phyloP scores from a whole-genome alignment of 164 flowering plant species.

The Litsea cubeba region DNA sequence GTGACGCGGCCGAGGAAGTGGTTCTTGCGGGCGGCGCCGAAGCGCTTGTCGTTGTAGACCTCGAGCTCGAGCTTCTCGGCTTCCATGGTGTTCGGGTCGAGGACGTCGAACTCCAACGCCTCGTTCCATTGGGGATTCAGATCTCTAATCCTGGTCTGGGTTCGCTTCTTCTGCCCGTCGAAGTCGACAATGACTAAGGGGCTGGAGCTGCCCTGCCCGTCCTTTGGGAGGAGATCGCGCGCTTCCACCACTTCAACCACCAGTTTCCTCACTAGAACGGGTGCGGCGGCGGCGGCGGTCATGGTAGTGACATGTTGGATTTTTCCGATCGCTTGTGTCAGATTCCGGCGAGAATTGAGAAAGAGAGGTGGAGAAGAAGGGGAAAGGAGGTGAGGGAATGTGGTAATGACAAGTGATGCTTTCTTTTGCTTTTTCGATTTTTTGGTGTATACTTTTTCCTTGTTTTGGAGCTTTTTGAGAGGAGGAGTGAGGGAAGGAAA shows the following conservation, averaged over 20 bases:
- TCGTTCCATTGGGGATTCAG: conserved; percentile 92
- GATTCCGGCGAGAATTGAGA: background rate
- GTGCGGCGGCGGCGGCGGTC: conserved; percentile 10
- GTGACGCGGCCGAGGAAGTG: conserved; percentile 85
- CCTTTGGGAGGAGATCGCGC: conserved; percentile 82
- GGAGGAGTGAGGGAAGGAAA: background rate
- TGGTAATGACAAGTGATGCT: background rate
- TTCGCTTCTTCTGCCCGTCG: conserved; percentile 72
- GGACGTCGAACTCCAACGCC: conserved; percentile 63
- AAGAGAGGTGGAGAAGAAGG: background rate
- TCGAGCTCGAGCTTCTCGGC: conserved; percentile 72
- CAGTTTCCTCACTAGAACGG: conserved; percentile 43
- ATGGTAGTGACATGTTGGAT: conserved; percentile 7
- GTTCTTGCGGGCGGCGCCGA: conserved; percentile 46
- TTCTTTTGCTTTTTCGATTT: background rate
- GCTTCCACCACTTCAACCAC: conserved; percentile 75
- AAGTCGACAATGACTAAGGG: conserved; percentile 77
- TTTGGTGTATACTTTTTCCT: background rate
- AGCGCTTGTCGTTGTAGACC: conserved; percentile 72
- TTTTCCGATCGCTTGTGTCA: background rate
- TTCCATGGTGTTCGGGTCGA: conserved; percentile 68
- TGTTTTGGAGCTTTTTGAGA: background rate
- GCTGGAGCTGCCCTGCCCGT: conserved; percentile 94
- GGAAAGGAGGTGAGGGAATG: background rate
- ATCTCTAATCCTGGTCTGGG: conserved; percentile 50